A percentile compares a stretch with the other conserved stretches of the same genome.
These are phyloP conservation scores for Pseudofabraea citricarpa DNA, from an alignment of 2,329 filamentous ascomycete species.

Conservation along the genomic window DNA sequence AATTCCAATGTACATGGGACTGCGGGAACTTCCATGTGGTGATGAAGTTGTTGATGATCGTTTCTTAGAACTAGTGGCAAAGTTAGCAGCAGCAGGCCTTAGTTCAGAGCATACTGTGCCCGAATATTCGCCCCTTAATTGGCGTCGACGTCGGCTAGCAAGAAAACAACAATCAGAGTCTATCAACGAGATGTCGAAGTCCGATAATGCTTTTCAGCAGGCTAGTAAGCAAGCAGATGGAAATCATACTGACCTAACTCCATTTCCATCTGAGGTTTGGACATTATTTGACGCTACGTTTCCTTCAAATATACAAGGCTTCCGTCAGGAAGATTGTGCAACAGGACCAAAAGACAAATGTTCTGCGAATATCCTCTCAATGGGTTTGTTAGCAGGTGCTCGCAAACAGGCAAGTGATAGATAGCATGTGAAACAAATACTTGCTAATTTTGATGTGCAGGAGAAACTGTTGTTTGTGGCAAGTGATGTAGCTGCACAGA, in stretches of 20 bases:
- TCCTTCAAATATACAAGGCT: neutral
- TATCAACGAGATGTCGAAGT: neutral
- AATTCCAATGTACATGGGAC: constrained; percentile 6
- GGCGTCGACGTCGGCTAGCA: no score
- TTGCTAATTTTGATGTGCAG: no score
- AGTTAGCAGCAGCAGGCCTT: constrained; percentile 7
- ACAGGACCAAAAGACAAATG: constrained; percentile 15
- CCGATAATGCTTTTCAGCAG: neutral
- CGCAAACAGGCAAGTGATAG: constrained; percentile 15
- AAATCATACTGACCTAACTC: no score
- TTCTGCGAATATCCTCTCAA: constrained; percentile 13
- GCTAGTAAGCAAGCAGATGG: no score
- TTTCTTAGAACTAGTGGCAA: constrained; percentile 9
- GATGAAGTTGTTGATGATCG: constrained; percentile 4
- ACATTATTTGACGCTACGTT: constrained; percentile 10
- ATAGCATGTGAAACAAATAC: neutral
- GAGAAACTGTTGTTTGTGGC: no score
- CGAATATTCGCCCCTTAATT: neutral
- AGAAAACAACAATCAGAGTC: neutral
- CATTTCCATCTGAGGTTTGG: constrained; percentile 11
- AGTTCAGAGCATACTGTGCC: neutral
- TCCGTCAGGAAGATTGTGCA: constrained; percentile 7
- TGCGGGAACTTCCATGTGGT: constrained; percentile 4
- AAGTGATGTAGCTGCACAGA: constrained; percentile 15
- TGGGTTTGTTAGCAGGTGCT: constrained; percentile 20